Percentiles rank a stretch among this genome's conserved stretches.
Conservation (phyloP, 495 filamentous ascomycete genomes). For the Penicillium simplicissimum region DNA sequence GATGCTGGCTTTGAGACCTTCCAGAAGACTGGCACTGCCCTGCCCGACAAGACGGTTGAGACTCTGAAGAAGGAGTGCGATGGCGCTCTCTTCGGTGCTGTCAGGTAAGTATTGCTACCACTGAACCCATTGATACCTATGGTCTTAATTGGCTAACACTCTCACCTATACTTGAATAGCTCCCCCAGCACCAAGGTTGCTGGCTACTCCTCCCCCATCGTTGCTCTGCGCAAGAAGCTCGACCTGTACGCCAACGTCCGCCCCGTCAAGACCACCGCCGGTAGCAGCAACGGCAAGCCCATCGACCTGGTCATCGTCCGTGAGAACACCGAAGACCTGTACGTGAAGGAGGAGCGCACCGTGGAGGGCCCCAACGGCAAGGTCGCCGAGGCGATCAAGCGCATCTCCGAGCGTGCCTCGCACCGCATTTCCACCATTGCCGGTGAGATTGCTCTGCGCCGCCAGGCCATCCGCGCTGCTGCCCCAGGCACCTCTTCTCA, state of each 20-base stretch:
- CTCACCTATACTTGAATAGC: constrained; percentile 32
- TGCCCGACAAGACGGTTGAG: constrained; percentile 88
- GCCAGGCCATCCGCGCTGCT: constrained; percentile 72
- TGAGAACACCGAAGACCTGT: constrained; percentile 98
- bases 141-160: constrained; percentile 6
- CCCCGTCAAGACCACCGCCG: constrained; percentile 80
- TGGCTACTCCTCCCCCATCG: constrained; percentile 96
- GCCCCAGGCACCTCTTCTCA: constrained; percentile 55
- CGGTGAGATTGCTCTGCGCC: constrained; percentile 86
- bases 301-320: constrained; percentile 98
- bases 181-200: constrained; percentile 85
- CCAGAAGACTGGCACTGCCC: constrained; percentile 78
- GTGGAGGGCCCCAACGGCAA: constrained; percentile 69
- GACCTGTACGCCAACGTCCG: constrained; percentile 97
- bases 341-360: constrained; percentile 96
- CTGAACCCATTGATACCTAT: background rate
- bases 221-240: constrained; percentile 92
- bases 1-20: constrained; percentile 93
- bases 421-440: constrained; percentile 87
- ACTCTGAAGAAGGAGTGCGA: constrained; percentile 86
- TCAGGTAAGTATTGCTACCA: constrained; percentile 52
- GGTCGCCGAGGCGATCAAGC: constrained; percentile 96
- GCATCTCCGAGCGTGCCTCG: constrained; percentile 83
- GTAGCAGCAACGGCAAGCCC: constrained; percentile 53
- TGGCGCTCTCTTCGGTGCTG: constrained; percentile 94